Evolutionary conservation across 2,329 filamentous ascomycete genomes (phyloP), one percentile per base, ranked within the genome.

Genomic region (Mollisia scopiformis): DNA sequence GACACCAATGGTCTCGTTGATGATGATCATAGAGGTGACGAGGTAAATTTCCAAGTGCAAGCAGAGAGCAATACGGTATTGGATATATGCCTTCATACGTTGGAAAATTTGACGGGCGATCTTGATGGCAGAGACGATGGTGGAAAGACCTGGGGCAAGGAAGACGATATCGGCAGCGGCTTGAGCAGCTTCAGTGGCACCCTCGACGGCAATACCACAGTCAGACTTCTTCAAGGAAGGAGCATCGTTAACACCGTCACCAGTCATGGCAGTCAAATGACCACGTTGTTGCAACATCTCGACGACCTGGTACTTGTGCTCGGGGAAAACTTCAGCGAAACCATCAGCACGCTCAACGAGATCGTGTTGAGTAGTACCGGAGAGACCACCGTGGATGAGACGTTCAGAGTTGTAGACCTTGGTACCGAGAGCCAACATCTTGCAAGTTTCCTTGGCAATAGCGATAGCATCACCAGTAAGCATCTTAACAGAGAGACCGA

Each of bases 101-200:
- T 96, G 92, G 85, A 96, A 96, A 78, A 97, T 96, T 79, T 96
- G 92, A 73, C 93, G 91, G 30, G 92, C 94, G 68, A 91, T 96
- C 83, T 96, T 96, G 71, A 96, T 86, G 62, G 92, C 92, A 75
- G 95, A 92, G 72, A 96, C 95, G 76, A 96, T 96, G 65, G 92
- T 91, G 77, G 91, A 93, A 63, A 96, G 88, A 83, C 92, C 93
- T 55, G 92, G 92, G 67, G 91, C 92, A 74, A 96, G 87, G 85
- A 96, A 96, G 72, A 97, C 92, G 72, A 96, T 96, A 79, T 97
- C 93, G 71, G 93, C 91, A 69, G 92, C 93, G 64, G 92, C 95
- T 70, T 92, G 91, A 70, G 93, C 93, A 74, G 92, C 93, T 75
- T 96, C 92, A 33, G 92, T 95, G 63, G 93, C 88, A 82, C 92